Evolutionary conservation across 2,329 filamentous ascomycete species (phyloP), one percentile per base, ranked within the genome.

Genomic region (Diplodia scrobiculata): DNA sequence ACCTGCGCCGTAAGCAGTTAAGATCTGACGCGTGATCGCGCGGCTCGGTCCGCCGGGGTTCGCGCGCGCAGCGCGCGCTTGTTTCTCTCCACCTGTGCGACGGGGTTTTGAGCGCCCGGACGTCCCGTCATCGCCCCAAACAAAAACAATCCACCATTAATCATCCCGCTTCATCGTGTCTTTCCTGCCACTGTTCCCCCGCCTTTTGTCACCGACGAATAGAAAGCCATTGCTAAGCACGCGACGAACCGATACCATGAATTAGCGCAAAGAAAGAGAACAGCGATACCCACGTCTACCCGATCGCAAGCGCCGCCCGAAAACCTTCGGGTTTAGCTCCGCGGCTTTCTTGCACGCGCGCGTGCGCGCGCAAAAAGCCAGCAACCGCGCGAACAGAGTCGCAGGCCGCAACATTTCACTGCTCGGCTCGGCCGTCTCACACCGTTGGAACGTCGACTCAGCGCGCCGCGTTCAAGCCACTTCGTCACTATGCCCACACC

Each of bases 11-110:
- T 36, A 29, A 60, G 55, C 14, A 47, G 38, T 25, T 53, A 27
- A 60, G 47, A 41, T 48, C 32, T 27, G 38, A 29, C 34, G 58
- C 41, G 58, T 50, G 58, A 62, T 62, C 58, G 45, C 58, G 58
- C 58, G 58, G 53, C 52, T 54, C 55, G 55, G 36, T 21, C 55
- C 55, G 55, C 13, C 36, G 41, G 41, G 41, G 6, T 45, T 45
- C 55, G 38, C 21, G 25, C 21, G 25, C 21, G 19, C 54, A n/a
- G 9, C 10, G 27, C 55, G 55, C 38, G 29, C 38, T 19, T 27
- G 17, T n/a, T 38, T 9, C 41, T 50, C 58, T 62, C 45, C 41
- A 25, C 45, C 36, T 27, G 36, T 47, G 27, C 41, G 17, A 50
- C 41, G n/a, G 52, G 13, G 17, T 36, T 32, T 27, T 17, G 19